A percentile compares a stretch with the other conserved stretches of the same genome.
Evolutionary conservation across 371 early-diverging fungal genomes (phyloP).

Genomic region (Mortierella sp.): DNA sequence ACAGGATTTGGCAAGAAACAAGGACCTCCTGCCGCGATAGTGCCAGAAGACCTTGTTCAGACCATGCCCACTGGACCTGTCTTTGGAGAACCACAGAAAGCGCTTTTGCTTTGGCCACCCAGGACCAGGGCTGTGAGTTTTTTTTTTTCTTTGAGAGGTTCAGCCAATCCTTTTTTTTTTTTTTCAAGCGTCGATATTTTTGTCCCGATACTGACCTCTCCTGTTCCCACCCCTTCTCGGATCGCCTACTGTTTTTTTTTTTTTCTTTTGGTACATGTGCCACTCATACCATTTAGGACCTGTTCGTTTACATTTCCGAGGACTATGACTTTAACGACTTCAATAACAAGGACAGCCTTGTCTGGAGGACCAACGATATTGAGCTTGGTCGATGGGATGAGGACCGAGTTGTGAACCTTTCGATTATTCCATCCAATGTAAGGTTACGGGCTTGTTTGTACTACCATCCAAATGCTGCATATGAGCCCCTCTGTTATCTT

Average conservation of each 20-base stretch:
- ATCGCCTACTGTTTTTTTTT: neutral
- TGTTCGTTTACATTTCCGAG: constrained; percentile 66
- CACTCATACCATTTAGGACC: constrained; percentile 42
- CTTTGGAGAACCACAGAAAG: constrained; percentile 14
- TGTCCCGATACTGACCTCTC: too few relatives aligned
- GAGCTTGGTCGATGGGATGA: constrained; percentile 69
- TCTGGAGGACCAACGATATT: constrained; percentile 68
- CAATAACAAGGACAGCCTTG: constrained; percentile 55
- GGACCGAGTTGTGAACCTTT: constrained; percentile 55
- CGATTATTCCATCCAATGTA: constrained; percentile 59
- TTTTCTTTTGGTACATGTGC: neutral
- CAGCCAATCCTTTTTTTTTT: too few relatives aligned
- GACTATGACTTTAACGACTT: constrained; percentile 65
- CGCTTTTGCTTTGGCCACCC: constrained; percentile 37
- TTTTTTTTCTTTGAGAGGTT: too few relatives aligned
- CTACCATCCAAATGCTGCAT: neutral
- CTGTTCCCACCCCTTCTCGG: too few relatives aligned
- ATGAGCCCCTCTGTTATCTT: too few relatives aligned
- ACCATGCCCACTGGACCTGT: neutral
- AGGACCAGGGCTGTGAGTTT: constrained; percentile 31
- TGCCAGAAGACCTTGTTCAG: constrained; percentile 20
- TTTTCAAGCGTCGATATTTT: too few relatives aligned
- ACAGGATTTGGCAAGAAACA: too few relatives aligned
- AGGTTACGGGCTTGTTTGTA: constrained; percentile 22
- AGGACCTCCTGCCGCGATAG: neutral